Evolutionary conservation across 2,329 filamentous ascomycete species (phyloP), one percentile per base, ranked within the genome.

Genomic region (Onygena corvina): DNA sequence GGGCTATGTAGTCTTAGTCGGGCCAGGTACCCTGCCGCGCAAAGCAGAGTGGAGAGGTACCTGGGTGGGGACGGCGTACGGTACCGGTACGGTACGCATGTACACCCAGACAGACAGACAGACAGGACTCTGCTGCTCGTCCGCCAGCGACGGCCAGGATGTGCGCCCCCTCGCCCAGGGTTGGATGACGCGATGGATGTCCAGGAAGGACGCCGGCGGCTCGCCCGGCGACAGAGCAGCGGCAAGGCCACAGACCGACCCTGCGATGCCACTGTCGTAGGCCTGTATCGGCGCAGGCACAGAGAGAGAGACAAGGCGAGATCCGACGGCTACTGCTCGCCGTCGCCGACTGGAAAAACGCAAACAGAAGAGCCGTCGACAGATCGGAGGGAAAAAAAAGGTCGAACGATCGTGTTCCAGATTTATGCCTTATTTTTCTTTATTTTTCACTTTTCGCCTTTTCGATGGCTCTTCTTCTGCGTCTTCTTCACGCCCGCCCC

Each of bases 11-110:
- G 14, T 38, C 6, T 30, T 30, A 7, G 12, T 40, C 36, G n/a
- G 36, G 36, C 36, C 36, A 40, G n/a, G 36, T 40, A 40, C 36
- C 36, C 36, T 40, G 36, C 12, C 36, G n/a, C 36, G 36, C 36
- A 40, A 40, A 38, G 25, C 36, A 40, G 8, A 40, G 36, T 40
- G 20, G 36, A 40, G 36, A 40, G 36, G 20, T 40, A 40, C 36
- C 20, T 40, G 4, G 14, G 18, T 9, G 18, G 34, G 18, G 12
- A 38, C 27, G 11, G 27, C 27, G 11, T 29, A 11, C 27, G 11
- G 11, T 5, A 5, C 11, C 5, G 27, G 27, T 29, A 5, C 27
- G 27, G 27, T 29, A 29, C 27, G 27, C 5, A 5, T 29, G 27
- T 29, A 29, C 27, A 11, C 5, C 27, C 27, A 5, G 27, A 5